Percentiles rank a stretch among this genome's conserved stretches.
Evolutionary conservation across 2,329 filamentous ascomycete genomes (phyloP).

Genomic region (Venturia asperata): DNA sequence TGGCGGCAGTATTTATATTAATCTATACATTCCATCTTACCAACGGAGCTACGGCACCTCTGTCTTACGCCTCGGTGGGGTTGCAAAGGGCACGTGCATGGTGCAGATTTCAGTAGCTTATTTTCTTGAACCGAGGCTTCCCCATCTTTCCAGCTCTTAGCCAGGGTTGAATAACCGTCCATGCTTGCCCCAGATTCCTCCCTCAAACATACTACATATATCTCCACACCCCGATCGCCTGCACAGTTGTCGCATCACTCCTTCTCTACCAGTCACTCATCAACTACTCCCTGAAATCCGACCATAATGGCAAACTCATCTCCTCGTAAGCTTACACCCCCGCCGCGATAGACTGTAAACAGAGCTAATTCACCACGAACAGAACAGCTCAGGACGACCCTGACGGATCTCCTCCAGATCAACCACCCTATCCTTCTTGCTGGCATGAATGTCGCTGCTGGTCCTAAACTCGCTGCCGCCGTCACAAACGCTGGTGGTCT

Average conservation of each 20-base stretch:
- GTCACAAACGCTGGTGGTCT: constrained; percentile 96
- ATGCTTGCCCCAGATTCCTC: not conserved
- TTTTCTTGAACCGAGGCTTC: not conserved
- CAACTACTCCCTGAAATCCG: not conserved
- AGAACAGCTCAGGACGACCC: constrained; percentile 64
- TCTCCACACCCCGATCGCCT: not conserved
- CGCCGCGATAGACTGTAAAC: not conserved
- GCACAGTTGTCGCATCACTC: no score
- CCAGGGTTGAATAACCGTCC: not conserved
- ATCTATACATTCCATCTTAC: not conserved
- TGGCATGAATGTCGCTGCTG: constrained; percentile 98
- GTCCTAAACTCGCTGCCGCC: constrained; percentile 89
- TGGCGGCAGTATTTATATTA: not conserved
- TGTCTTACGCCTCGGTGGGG: not conserved
- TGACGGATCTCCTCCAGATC: constrained; percentile 96
- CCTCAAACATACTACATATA: not conserved
- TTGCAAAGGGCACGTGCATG: not conserved
- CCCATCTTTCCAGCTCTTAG: not conserved
- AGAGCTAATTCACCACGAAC: not conserved
- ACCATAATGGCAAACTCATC: constrained; percentile 5
- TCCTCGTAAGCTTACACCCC: constrained; percentile 3
- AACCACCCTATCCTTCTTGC: constrained; percentile 92
- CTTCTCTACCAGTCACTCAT: not conserved
- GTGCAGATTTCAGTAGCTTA: not conserved
- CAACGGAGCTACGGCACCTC: not conserved